phyloP scores from a whole-genome alignment of 352 stramenopile species.

The Salisapilia sapeloensis region DNA sequence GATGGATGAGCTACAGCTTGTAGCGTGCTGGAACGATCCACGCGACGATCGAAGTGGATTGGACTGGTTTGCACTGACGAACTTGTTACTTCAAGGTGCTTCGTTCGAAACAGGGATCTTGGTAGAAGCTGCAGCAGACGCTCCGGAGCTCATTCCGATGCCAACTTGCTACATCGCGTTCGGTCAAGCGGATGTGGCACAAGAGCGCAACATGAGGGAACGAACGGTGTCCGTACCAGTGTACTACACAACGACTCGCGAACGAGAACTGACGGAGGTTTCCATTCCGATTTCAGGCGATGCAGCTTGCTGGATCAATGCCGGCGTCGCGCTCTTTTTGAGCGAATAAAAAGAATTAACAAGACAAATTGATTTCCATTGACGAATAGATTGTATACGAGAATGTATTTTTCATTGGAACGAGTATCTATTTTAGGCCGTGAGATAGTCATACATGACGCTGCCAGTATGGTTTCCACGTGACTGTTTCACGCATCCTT shows the following conservation, averaged over 20 bases:
- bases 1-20: conserved; percentile 84
- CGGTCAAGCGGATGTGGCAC: conserved; percentile 42
- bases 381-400: conserved; percentile 1
- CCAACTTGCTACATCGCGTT: conserved; percentile 75
- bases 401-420: background rate
- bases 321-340: conserved; percentile 71
- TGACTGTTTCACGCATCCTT: too few species aligned
- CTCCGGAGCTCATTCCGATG: conserved; percentile 61
- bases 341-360: conserved; percentile 26
- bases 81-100: conserved; percentile 74
- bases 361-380: conserved; percentile 2
- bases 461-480: too few species aligned
- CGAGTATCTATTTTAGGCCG: background rate
- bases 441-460: too few species aligned
- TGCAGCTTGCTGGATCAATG: conserved; percentile 56
- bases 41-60: conserved; percentile 10
- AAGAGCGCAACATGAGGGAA: conserved; percentile 58
- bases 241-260: conserved; percentile 61
- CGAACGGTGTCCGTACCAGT: conserved; percentile 57
- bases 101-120: conserved; percentile 69
- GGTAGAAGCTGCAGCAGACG: conserved; percentile 65
- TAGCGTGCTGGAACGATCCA: conserved; percentile 75
- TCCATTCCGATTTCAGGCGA: conserved; percentile 59
- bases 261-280: conserved; percentile 72
- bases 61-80: conserved; percentile 71